Evolutionary conservation across 2,329 filamentous ascomycete species (phyloP).

Genomic region (Didymella arachidicola): DNA sequence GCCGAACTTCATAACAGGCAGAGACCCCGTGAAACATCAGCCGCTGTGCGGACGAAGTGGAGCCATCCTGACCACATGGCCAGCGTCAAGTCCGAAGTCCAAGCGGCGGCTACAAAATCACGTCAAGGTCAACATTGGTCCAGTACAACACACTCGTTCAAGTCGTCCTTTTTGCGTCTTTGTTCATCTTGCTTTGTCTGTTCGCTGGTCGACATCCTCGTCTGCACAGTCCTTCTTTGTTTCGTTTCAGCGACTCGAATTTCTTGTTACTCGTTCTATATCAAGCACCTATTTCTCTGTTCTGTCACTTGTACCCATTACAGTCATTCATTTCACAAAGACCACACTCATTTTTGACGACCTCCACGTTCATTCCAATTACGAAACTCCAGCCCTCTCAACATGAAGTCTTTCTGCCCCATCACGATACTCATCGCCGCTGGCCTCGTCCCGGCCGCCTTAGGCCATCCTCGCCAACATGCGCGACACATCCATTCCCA

Average conservation of each 20-base stretch:
- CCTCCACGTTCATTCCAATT: neutral
- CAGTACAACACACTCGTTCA: neutral
- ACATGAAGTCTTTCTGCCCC: constrained; percentile 8
- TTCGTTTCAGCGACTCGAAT: neutral
- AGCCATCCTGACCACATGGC: constrained; percentile 1
- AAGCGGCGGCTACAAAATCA: constrained; percentile 2
- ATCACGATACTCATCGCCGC: neutral
- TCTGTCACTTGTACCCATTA: neutral
- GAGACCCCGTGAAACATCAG: neutral
- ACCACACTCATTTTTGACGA: constrained; percentile 1
- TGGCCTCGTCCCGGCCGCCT: constrained; percentile 1
- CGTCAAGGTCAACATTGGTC: neutral
- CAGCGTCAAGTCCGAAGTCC: constrained; percentile 13
- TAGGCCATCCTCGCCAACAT: constrained; percentile 9
- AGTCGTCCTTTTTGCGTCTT: neutral
- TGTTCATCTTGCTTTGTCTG: neutral
- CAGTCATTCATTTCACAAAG: neutral
- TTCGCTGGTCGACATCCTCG: constrained; percentile 8
- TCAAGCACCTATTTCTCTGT: constrained; percentile 1
- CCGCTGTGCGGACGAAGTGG: constrained; percentile 7
- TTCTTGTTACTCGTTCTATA: constrained; percentile 10
- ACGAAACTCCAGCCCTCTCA: constrained; percentile 4
- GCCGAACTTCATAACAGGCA: neutral
- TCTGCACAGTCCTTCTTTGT: constrained; percentile 3
- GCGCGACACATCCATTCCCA: constrained; percentile 1